Conservation (phyloP, 2,329 filamentous ascomycete species). For the Huntiella bhutanensis region DNA sequence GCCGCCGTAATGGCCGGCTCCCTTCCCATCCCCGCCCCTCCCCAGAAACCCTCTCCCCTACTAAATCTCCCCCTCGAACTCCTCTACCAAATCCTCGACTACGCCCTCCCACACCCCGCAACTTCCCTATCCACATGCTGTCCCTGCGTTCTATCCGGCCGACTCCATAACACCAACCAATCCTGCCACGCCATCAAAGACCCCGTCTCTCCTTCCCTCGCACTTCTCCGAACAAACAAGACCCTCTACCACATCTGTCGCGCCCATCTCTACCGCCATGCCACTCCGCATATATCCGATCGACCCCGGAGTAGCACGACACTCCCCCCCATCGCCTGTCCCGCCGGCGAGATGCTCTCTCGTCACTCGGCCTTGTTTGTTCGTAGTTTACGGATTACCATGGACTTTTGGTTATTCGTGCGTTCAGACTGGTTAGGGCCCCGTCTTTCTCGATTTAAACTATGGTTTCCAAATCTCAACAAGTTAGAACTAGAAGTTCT, state of each 20-base stretch:
- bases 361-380: background rate
- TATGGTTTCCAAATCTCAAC: background rate
- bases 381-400: slow-evolving; percentile 6
- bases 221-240: slow-evolving; percentile 21
- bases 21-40: background rate
- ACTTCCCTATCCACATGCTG: slow-evolving; percentile 17
- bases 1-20: slow-evolving; percentile 1
- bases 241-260: slow-evolving; percentile 21
- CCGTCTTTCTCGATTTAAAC: background rate
- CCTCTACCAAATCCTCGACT: slow-evolving; percentile 7
- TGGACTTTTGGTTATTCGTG: slow-evolving; percentile 4
- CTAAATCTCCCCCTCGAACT: slow-evolving; percentile 8
- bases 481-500: slow-evolving; percentile 16
- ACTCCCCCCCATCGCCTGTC: slow-evolving; percentile 11
- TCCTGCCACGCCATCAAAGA: slow-evolving; percentile 17
- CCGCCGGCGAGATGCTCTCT: background rate
- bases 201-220: slow-evolving; percentile 17
- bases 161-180: slow-evolving; percentile 17
- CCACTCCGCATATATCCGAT: slow-evolving; percentile 28
- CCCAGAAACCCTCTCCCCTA: background rate
- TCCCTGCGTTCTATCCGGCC: slow-evolving; percentile 16
- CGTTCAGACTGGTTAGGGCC: slow-evolving; percentile 1
- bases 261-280: slow-evolving; percentile 27
- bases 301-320: slow-evolving; percentile 19
- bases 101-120: slow-evolving; percentile 1